A percentile compares a stretch with the other conserved stretches of the same genome.
Evolutionary conservation across 2,329 filamentous ascomycete species (phyloP).

Genomic region (Penicillium palitans): DNA sequence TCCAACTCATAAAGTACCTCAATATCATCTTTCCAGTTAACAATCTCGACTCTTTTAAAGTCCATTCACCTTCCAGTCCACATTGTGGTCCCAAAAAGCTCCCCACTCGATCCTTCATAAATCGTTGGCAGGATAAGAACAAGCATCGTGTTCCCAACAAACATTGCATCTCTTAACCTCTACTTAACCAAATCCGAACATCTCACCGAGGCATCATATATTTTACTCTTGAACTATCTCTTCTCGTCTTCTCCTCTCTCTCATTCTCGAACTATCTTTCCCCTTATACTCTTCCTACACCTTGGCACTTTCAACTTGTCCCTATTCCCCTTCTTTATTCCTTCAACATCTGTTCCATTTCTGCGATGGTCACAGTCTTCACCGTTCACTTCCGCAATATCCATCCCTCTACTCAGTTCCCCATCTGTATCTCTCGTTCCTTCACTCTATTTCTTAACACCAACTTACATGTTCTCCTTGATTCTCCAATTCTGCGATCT

Average conservation of each 20-base stretch:
- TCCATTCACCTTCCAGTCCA: no score
- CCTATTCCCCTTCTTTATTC: neutral
- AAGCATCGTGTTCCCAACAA: neutral
- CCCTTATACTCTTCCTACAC: neutral
- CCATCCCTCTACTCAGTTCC: neutral
- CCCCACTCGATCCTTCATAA: neutral
- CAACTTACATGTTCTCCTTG: neutral
- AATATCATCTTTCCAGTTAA: no score
- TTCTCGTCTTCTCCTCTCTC: neutral
- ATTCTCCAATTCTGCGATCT: neutral
- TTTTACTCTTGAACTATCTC: neutral
- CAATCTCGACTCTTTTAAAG: no score
- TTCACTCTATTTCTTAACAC: neutral
- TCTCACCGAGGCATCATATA: neutral
- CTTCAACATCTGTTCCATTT: no score
- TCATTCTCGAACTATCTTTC: neutral
- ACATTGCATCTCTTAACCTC: neutral
- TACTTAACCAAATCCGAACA: neutral
- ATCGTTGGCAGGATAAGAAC: neutral
- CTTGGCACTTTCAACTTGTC: neutral
- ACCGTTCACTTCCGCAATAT: neutral
- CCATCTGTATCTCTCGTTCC: neutral
- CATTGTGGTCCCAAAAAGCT: no score
- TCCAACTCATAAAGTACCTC: no score
- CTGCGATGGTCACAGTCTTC: neutral